Percentiles rank a stretch among this genome's conserved stretches.
Conservation (phyloP, 768 basidiomycete species). For the Xerocomellus dryophilus region DNA sequence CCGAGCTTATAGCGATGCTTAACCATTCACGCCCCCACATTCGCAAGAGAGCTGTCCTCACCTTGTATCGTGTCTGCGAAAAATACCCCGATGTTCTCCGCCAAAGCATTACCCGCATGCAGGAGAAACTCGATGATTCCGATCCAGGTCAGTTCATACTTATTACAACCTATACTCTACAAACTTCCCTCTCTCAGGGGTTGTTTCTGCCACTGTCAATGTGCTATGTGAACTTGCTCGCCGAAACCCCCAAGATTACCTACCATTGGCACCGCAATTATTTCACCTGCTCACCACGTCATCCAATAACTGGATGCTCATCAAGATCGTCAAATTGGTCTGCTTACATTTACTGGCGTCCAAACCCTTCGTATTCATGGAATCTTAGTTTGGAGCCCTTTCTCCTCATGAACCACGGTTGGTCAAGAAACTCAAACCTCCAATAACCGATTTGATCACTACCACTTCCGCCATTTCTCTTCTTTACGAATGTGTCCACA, state of each 20-base stretch:
- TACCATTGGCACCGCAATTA: slow-evolving; percentile 85
- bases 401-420: slow-evolving; percentile 91
- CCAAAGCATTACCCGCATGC: slow-evolving; percentile 63
- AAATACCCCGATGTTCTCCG: slow-evolving; percentile 79
- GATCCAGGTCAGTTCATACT: slow-evolving; percentile 51
- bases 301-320: slow-evolving; percentile 99
- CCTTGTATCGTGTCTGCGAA: slow-evolving; percentile 73
- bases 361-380: background rate
- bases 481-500: slow-evolving; percentile 96
- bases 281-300: slow-evolving; percentile 92
- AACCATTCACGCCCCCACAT: slow-evolving; percentile 87
- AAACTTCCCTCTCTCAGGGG: slow-evolving; percentile 47
- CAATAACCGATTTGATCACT: slow-evolving; percentile 92
- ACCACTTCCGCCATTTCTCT: slow-evolving; percentile 95
- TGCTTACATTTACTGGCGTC: slow-evolving; percentile 18
- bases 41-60: slow-evolving; percentile 85
- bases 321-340: slow-evolving; percentile 96
- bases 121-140: slow-evolving; percentile 77
- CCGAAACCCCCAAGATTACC: slow-evolving; percentile 72
- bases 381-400: slow-evolving; percentile 80
- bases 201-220: slow-evolving; percentile 92
- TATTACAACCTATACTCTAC: background rate
- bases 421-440: slow-evolving; percentile 90
- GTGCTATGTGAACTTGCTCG: slow-evolving; percentile 91
- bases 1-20: slow-evolving; percentile 81